Conservation (phyloP, 345 rosid genomes). For the Moricandia arvensis region DNA sequence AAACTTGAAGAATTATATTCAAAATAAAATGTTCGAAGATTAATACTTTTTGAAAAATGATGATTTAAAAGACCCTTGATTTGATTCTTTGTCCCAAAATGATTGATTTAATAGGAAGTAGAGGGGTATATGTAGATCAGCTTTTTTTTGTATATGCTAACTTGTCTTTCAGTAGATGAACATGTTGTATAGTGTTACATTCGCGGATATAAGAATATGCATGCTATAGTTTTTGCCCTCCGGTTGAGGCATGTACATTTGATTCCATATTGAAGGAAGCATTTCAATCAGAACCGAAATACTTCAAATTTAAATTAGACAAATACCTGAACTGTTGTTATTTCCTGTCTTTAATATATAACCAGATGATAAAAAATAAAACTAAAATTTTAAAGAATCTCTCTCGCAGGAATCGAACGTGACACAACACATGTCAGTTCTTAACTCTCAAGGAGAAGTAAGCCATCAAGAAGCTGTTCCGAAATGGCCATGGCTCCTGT, state of each 20-base stretch:
- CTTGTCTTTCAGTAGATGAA: neutral
- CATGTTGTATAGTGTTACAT: neutral
- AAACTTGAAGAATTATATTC: neutral
- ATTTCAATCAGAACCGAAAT: neutral
- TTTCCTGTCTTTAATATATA: too few relatives aligned
- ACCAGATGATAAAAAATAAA: too few relatives aligned
- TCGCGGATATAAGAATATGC: neutral
- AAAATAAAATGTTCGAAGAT: neutral
- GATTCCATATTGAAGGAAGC: too few relatives aligned
- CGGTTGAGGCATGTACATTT: neutral
- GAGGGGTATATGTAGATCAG: neutral
- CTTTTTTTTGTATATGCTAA: neutral
- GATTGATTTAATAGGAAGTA: neutral
- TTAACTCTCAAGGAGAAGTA: neutral
- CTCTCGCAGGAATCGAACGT: constrained; percentile 20
- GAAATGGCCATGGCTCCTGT: constrained; percentile 86
- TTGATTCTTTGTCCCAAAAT: neutral
- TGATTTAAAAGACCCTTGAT: neutral
- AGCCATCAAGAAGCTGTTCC: constrained; percentile 41
- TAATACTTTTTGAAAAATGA: neutral
- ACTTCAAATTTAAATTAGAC: too few relatives aligned
- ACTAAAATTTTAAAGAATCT: neutral
- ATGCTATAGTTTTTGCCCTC: neutral
- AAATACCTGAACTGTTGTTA: too few relatives aligned
- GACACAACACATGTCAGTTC: constrained; percentile 18